phyloP scores from a whole-genome alignment of 1,139 yeast genomes.

The Sugiyamaella castrensis region DNA sequence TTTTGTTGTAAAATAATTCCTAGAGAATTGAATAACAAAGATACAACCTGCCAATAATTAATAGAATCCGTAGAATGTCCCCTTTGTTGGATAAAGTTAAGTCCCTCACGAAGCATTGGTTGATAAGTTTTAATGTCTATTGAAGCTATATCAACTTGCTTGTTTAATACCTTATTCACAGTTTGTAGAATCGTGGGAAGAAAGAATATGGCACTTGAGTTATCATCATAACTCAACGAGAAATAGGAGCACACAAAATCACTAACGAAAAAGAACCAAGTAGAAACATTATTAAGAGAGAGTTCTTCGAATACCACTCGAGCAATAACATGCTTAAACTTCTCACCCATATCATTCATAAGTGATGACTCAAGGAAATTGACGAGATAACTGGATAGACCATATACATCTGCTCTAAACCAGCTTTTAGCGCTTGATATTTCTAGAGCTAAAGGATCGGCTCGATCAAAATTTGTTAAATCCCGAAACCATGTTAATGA shows the following conservation, averaged over 20 bases:
- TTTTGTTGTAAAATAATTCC: background rate
- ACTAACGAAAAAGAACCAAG: constrained; percentile 3
- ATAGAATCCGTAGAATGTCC: background rate
- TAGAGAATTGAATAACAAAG: constrained; percentile 2
- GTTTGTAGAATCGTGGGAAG: constrained; percentile 3
- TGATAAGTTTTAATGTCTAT: background rate
- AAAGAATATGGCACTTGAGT: constrained; percentile 4
- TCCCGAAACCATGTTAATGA: constrained; percentile 15
- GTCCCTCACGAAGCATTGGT: constrained; percentile 3
- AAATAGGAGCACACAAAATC: constrained; percentile 2
- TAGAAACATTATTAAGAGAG: background rate
- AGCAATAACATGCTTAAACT: constrained; percentile 9
- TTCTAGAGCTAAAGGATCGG: constrained; percentile 15
- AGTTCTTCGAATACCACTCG: constrained; percentile 6
- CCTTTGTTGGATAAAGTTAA: background rate
- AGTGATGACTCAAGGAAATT: constrained; percentile 12
- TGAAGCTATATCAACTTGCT: constrained; percentile 2
- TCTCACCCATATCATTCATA: constrained; percentile 4
- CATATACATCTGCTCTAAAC: constrained; percentile 7
- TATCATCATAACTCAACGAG: background rate
- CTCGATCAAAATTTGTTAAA: constrained; percentile 9
- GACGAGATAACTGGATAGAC: constrained; percentile 7
- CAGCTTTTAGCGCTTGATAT: constrained; percentile 11
- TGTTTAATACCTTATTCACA: background rate
- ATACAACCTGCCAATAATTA: constrained; percentile 5